phyloP scores from a whole-genome alignment of 2,329 filamentous ascomycete genomes.

The Monilinia vaccinii-corymbosi region DNA sequence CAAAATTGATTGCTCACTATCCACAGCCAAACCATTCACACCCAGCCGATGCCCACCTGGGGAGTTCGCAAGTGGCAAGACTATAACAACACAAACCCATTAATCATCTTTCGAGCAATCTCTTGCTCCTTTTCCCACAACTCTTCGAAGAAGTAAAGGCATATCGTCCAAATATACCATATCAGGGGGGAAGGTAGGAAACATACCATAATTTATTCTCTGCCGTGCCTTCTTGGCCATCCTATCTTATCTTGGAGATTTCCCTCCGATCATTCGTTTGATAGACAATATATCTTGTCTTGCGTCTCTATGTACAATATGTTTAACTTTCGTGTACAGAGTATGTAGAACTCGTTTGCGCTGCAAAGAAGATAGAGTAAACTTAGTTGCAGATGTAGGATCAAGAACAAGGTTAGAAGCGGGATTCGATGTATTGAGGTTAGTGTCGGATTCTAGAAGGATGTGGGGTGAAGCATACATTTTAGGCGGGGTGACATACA shows the following conservation, averaged over 20 bases:
- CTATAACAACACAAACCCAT: slow-evolving; percentile 31
- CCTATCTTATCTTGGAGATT: slow-evolving; percentile 9
- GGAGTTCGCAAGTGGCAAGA: slow-evolving; percentile 64
- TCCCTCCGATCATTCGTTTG: neutral
- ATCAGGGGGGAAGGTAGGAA: neutral
- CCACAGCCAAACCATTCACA: slow-evolving; percentile 88
- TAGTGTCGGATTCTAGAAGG: slow-evolving; percentile 7
- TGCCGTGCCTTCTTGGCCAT: slow-evolving; percentile 63
- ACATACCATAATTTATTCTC: slow-evolving; percentile 60
- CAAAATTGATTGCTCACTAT: slow-evolving; percentile 76
- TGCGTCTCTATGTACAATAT: neutral
- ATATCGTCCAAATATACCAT: neutral
- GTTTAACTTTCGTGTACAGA: neutral
- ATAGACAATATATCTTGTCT: neutral
- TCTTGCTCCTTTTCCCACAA: neutral
- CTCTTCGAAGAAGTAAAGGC: neutral
- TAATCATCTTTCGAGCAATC: neutral
- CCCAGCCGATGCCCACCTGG: slow-evolving; percentile 84
- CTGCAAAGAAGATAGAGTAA: neutral
- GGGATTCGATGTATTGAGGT: slow-evolving; percentile 5
- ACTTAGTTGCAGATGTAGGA: neutral
- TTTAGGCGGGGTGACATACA: neutral
- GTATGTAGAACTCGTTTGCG: neutral
- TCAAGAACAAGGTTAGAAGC: neutral
- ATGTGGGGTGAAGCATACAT: neutral